Percentiles rank a stretch among this genome's conserved stretches.
These are phyloP conservation scores for Manihot esculenta DNA, from an alignment of 441 rosid species.

Conservation along the genomic window DNA sequence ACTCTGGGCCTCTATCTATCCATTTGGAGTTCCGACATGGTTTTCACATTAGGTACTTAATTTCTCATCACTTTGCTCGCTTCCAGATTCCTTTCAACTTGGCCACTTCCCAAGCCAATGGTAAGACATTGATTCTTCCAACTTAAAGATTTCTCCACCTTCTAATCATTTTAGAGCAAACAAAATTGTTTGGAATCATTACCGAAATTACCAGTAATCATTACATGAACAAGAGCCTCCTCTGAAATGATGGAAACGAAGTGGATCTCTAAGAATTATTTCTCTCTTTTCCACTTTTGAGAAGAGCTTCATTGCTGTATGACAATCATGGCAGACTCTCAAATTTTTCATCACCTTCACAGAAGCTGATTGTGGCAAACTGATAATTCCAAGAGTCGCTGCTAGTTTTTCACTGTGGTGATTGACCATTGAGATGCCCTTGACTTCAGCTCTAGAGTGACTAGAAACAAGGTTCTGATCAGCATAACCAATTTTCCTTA, in stretches of 20 bases:
- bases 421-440: constrained; percentile 5
- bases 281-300: constrained; percentile 20
- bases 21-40: background rate
- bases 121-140: no score
- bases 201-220: background rate
- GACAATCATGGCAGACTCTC: constrained; percentile 25
- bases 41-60: background rate
- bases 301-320: constrained; percentile 19
- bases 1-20: background rate
- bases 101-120: background rate
- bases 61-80: background rate
- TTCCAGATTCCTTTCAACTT: background rate
- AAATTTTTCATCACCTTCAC: constrained; percentile 29
- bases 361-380: constrained; percentile 21
- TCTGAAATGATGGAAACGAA: constrained; percentile 21
- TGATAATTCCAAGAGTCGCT: constrained; percentile 20
- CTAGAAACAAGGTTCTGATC: background rate
- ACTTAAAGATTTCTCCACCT: background rate
- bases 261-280: constrained; percentile 16
- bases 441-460: background rate
- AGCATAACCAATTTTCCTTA: constrained; percentile 16
- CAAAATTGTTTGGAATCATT: background rate
- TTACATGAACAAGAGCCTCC: constrained; percentile 21
- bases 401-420: constrained; percentile 21
- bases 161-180: background rate